Evolutionary conservation across 208 protist species (phyloP), one percentile per base, ranked within the genome.

Genomic region (Sergeia podlipaevii): DNA sequence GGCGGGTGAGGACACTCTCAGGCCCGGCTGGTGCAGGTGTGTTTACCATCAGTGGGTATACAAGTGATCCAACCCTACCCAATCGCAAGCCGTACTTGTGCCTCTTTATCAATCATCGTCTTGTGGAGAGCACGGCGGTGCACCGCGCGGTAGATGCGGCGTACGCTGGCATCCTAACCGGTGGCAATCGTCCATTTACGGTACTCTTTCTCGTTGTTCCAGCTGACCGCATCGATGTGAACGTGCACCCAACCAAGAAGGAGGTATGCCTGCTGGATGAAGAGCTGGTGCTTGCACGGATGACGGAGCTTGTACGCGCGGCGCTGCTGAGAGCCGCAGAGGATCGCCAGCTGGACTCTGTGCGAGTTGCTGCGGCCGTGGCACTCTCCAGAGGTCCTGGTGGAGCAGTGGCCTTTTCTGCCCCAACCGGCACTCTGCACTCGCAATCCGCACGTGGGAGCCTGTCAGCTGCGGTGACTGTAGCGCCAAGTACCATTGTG

Each of bases 201-300:
- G 99, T 98, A 38, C 57, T 99, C 10, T 83, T 80, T 17, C 61
- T 99, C 32, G 78, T 64, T 0, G 65, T 99, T 1, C 81, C 85
- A 5, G 75, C 93, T 0, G 71, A 96, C 27, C 77, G 89, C 17
- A 64, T 99, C 0, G 98, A 99, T 76, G 97, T 99, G n/a, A 99
- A 99, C 69, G 93, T 99, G 44, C 97, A 99, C 60, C 98, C 98
- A 4, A 99, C 98, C 11, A 99, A 99, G 75, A 79, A 94, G 45
- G 93, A 98, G 65, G 91, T 97, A 5, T 71, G 58, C 18, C 52
- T 96, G 13, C 70, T 96, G 4, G 77, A 96, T 44, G 89, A 96
- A 48, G 82, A 90, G 30, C 65, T 80, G 24, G 71, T 96, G 43
- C 44, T 93, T 47, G 50, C 62, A 0, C 70, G 55, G 11, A 42